Evolutionary conservation across 2,329 filamentous ascomycete species (phyloP), one percentile per base, ranked within the genome.

Genomic region (Ophiostoma sp.): DNA sequence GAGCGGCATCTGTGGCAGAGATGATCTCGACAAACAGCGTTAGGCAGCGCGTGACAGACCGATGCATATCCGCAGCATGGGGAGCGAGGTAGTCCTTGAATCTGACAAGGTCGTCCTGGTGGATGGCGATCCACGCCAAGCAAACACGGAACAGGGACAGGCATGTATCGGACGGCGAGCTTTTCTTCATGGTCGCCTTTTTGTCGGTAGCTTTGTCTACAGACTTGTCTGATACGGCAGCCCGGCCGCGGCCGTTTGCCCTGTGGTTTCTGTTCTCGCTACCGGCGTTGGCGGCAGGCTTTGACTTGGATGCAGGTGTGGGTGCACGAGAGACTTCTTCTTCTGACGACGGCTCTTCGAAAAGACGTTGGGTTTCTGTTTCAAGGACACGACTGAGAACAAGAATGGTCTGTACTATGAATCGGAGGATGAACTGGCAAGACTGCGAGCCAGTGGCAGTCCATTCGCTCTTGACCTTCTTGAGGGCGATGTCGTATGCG

Each of bases 321-420:
- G 52, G 11, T 55, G 41, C 49, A 11, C 41, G 16, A 3, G 49
- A n/a, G 12, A 11, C 42, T 11, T 65, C 60, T n/a, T 65, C 62
- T 36, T 67, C 65, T 1, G 62, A 11, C 5, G 41, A 9, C 2
- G 67, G 45, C 52, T 49, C 40, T 3, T 69, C 69, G 14, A 70
- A 68, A 36, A 70, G 66, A 2, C 67, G 71, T 36, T 69, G 27
- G 4, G 64, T 67, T 41, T 70, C 69, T 5, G 55, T 47, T 12
- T 72, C 82, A 47, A 96, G 81, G 41, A 89, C 80, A 66, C 89
- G 87, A 63, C 93, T 84, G 44, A 97, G 81, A 0, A 85, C 85
- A 68, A 88, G 85, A 73, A 96, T 89, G 9, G 89, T 92, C 66
- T 89, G 89, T 64, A 92, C 81, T 74, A 96, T 97, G 70, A 96